Evolutionary conservation across 495 filamentous ascomycete genomes (phyloP).

Genomic region (Cladorrhinum samala): DNA sequence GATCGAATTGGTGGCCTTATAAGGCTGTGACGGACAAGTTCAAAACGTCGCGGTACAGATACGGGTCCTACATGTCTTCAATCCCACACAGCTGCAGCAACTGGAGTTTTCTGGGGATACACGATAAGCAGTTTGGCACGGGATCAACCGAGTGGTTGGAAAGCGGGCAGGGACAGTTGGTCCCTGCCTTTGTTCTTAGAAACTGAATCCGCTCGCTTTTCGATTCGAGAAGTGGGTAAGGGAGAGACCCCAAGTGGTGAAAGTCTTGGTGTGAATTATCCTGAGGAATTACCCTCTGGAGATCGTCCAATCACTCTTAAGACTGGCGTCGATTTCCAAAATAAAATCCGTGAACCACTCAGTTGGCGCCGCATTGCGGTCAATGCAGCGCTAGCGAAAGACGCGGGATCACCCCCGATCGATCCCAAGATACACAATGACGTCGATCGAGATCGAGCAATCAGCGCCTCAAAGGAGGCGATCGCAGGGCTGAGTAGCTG

Average conservation of each 20-base stretch:
- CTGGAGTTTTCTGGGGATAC: too few species aligned
- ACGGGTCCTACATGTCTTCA: constrained; percentile 75
- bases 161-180: too few species aligned
- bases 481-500: constrained; percentile 9
- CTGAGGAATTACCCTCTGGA: too few species aligned
- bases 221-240: too few species aligned
- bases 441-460: constrained; percentile 22
- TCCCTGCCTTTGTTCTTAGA: too few species aligned
- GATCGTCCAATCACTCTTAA: too few species aligned
- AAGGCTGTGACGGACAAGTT: constrained; percentile 75
- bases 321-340: too few species aligned
- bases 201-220: too few species aligned
- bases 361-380: background rate
- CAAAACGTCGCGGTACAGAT: constrained; percentile 82
- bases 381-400: constrained; percentile 18
- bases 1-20: constrained; percentile 60
- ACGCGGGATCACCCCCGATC: constrained; percentile 6
- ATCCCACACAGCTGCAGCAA: background rate
- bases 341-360: background rate
- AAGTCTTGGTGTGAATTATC: too few species aligned
- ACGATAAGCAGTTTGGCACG: background rate
- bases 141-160: constrained; percentile 1
- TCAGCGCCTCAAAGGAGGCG: constrained; percentile 1
- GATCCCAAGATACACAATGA: constrained; percentile 18
- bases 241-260: too few species aligned